phyloP scores from a whole-genome alignment of 192 early-diverging fungal species.

The Dispira simplex region DNA sequence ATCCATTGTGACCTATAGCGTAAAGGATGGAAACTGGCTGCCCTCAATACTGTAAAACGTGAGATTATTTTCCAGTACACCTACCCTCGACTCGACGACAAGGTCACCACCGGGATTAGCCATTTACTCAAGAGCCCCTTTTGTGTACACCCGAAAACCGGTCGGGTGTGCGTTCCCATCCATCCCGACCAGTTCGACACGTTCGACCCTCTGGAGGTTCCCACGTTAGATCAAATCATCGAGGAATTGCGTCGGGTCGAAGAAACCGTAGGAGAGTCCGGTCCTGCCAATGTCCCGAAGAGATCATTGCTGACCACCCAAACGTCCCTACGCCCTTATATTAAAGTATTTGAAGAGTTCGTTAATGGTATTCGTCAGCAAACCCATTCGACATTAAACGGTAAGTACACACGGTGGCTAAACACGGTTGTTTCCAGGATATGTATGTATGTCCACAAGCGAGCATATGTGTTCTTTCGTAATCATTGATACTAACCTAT shows the following conservation, averaged over 20 bases:
- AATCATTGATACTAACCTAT: not conserved
- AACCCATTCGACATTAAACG: slow-evolving; percentile 18
- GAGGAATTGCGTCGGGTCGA: slow-evolving; percentile 34
- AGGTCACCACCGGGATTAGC: slow-evolving; percentile 76
- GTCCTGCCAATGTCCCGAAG: no score
- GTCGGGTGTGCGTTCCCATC: slow-evolving; percentile 94
- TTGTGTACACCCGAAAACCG: slow-evolving; percentile 92
- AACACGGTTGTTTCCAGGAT: not conserved
- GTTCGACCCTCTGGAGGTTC: slow-evolving; percentile 71
- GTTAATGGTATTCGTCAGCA: slow-evolving; percentile 31
- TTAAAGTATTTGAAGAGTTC: slow-evolving; percentile 52
- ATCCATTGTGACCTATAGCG: no score
- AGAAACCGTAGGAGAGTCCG: no score
- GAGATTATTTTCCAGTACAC: slow-evolving; percentile 83
- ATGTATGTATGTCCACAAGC: slow-evolving; percentile 19
- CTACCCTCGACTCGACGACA: slow-evolving; percentile 87
- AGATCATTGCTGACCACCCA: slow-evolving; percentile 18
- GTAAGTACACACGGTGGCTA: slow-evolving; percentile 14
- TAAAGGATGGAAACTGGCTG: no score
- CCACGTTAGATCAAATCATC: slow-evolving; percentile 51
- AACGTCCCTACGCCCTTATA: slow-evolving; percentile 38
- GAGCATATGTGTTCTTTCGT: not conserved
- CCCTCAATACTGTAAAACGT: slow-evolving; percentile 17
- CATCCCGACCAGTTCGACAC: slow-evolving; percentile 48
- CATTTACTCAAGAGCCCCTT: slow-evolving; percentile 97